Base-by-base conservation (phyloP, 164 flowering plant species). In the Vitis rotundifolia region DNA sequence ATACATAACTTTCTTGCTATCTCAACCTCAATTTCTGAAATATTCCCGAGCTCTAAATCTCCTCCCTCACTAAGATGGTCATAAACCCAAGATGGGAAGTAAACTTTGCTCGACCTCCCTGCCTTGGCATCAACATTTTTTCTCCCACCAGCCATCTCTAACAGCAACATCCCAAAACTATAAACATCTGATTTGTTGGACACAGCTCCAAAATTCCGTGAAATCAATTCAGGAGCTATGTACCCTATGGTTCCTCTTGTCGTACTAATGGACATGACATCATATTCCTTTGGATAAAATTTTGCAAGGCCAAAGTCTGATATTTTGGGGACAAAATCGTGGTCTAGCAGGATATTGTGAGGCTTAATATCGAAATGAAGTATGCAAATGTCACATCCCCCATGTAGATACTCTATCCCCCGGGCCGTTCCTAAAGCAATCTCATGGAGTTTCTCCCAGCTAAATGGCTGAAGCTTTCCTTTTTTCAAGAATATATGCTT, bases 311-410 rank as follows among this genome's bases (percentile, higher is more conserved):
- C 73, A 31, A 70, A 75, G 56, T 75, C 77, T 3, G 77, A 47
- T 6, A 74, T 44, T 52, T 69, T 74, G 3, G 77, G 77, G 49
- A 16, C 50, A 48, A 74, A 69, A 59, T 50, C 59, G 0, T 49
- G 47, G 18, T 68, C 72, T 11, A 74, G 26, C 19, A 73, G 56
- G 9, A 73, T 18, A 18, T 73, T 73, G 1, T 73, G 76, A 29
- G 76, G 76, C 52, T 74, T 74, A 9, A 74, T 74, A 18, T 74
- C 77, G 6, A 74, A 57, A 64, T 74, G 77, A 11, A 74, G 52
- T 49, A 68, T 58, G 48, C 68, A 48, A 8, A 16, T 49, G 29
- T 63, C 49, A 48, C 68, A 68, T 5, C 77, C 65, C 1, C 5
- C 8, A 15, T 63, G 68, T 9, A 74, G 18, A 12, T 64, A 64